Base-by-base conservation (phyloP, 352 stramenopile species). In the Globisporangium paroecandrum region DNA sequence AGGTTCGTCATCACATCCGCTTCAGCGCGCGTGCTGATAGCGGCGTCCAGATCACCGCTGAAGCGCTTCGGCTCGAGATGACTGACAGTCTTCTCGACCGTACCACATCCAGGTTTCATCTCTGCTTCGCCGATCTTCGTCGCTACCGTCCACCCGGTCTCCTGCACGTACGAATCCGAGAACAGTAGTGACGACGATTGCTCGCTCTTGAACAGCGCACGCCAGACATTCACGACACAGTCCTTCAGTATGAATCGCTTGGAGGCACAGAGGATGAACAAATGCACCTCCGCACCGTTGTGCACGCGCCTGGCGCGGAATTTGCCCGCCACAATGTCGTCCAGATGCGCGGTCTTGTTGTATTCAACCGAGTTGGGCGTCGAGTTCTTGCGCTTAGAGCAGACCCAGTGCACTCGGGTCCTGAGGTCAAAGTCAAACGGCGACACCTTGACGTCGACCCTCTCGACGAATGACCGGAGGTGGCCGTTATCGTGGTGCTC, bases 1-100 rank as follows among this genome's bases (percentile, higher is more conserved):
- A 62, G 57, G n/a, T 24, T 53, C 24, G 10, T 62, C 57, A 62
- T 62, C 57, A 53, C 34, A 9, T 62, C 34, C n/a, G 34, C 38
- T 5, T 53, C 34, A 15, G 22, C 57, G 18, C 18, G 43, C 6
- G 1, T 12, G n/a, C 32, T 22, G 9, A 13, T 5, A 1, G 4
- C 12, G n/a, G 10, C 3, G 43, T 51, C 57, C 29, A 20, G 43
- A 22, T 9, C n/a, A 12, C 20, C 4, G 10, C 15, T 47, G 9
- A 46, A 29, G 4, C 34, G 57, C 12, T 43, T 62, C 1, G 57
- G 57, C 38, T 62, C 34, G n/a, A 62, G 32, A 12, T 58, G 25
- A 25, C 49, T 34, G n/a, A 22, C n/a, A 24, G 43, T 29, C 36
- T 22, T 58, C 27, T 53, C 34, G 1, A 51, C 13, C 4, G 32